phyloP scores from a whole-genome alignment of 352 stramenopile species.

The Phytophthora sojae region DNA sequence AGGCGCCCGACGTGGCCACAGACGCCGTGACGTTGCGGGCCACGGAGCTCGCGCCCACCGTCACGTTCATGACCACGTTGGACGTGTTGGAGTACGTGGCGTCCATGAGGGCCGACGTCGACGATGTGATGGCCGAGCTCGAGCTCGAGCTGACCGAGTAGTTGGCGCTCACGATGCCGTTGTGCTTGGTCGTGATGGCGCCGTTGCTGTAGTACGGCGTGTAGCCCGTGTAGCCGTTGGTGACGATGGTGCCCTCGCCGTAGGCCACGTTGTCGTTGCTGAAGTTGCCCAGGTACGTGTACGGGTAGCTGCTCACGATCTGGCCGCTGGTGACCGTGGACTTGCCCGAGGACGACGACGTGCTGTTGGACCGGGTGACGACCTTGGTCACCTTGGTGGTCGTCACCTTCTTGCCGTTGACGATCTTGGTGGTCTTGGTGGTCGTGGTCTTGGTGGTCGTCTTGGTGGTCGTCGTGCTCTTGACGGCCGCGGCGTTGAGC shows the following conservation, averaged over 20 bases:
- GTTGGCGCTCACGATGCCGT: slow-evolving; percentile 54
- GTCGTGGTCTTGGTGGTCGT: slow-evolving; percentile 57
- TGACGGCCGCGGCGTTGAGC: slow-evolving; percentile 45
- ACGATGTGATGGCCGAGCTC: slow-evolving; percentile 30
- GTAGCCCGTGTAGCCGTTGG: slow-evolving; percentile 63
- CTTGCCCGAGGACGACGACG: slow-evolving; percentile 32
- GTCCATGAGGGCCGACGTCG: slow-evolving; percentile 32
- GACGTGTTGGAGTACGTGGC: slow-evolving; percentile 47
- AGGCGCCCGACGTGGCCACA: slow-evolving; percentile 59
- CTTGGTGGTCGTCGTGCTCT: slow-evolving; percentile 51
- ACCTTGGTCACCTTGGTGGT: slow-evolving; percentile 60
- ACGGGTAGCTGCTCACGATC: slow-evolving; percentile 45
- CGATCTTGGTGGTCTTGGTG: slow-evolving; percentile 52
- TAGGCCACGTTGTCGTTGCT: slow-evolving; percentile 42
- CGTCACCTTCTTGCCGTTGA: slow-evolving; percentile 61
- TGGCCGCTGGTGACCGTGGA: slow-evolving; percentile 43
- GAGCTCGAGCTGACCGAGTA: slow-evolving; percentile 42
- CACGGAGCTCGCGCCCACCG: slow-evolving; percentile 43
- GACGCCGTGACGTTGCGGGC: slow-evolving; percentile 50
- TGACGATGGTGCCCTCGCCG: slow-evolving; percentile 44
- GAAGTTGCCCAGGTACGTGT: slow-evolving; percentile 62
- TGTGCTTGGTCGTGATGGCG: slow-evolving; percentile 63
- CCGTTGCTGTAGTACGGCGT: slow-evolving; percentile 48
- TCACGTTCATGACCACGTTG: slow-evolving; percentile 52
- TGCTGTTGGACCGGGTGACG: slow-evolving; percentile 45